Evolutionary conservation across 169 alveolate species (phyloP), one percentile per base, ranked within the genome.

Genomic region (Plasmodium relictum): DNA sequence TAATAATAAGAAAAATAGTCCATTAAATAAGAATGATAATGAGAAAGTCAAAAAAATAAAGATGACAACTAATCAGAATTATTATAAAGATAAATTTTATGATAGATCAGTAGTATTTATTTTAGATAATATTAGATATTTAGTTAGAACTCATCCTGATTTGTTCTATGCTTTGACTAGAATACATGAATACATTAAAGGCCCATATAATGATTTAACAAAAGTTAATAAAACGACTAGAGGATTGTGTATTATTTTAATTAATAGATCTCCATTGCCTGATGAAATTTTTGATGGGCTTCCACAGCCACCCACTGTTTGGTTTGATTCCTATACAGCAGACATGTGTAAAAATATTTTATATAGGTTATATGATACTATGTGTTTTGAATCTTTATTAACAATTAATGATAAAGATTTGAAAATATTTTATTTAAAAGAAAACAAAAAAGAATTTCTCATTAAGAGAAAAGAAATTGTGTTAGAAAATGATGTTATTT

Each of bases 271-370:
- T 7, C 92, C 92, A 65, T 61, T 86, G 62, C 92, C 92, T 10
- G 92, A 86, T 45, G 92, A 86, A 71, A 86, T 86, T 3, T 86
- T 86, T 45, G 92, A 86, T 61, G 92, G 92, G 0, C 31, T 86
- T 10, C 92, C 92, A 0, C 92, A 86, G 70, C 92, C 92, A 2
- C 92, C 92, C 41, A 86, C 92, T 0, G 92, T 86, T 16, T 86
- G 92, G 92, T 86, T 86, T 86, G 92, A 86, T 52, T 71, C 92
- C 0, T 86, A 86, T 22, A 59, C 92, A 16, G 52, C 92, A 24
- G 88, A 86, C n/a, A 86, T 71, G 88, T 86, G 92, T 39, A 86
- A 86, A 45, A 86, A 86, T 70, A 86, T 86, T 41, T 45, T 86
- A 14, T 86, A 86, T 50, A 44, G 92, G 24, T 52, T 42, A 26